Base-by-base conservation (phyloP, 345 rosid genomes). In the Citrus australasica region DNA sequence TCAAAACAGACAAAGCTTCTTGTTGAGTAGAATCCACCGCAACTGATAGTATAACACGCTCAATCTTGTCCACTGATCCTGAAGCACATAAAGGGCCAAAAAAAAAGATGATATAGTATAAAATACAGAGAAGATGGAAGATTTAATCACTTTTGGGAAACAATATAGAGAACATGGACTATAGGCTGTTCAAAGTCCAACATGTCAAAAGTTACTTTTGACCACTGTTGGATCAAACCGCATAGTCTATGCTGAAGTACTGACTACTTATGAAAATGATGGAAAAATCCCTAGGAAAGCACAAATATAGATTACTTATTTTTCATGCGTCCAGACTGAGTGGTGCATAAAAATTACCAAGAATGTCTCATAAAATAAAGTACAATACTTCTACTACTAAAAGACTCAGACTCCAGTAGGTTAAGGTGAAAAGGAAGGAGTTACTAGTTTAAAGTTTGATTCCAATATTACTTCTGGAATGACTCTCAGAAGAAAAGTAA, bases 21-120 rank as follows among this genome's bases (percentile, higher is more conserved):
- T 86, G 86, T 86, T 95, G 98, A 67, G 91, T 80, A 61, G 92
- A 83, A 87, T 95, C 97, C 82, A 86, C 82, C 10, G 81, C 73
- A 79, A 87, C 83, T 46, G 85, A 78, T 56, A 83, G 63, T 17
- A 80, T 67, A 80, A 89, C 82, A 71, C 74, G 77, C 66, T 85
- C 83, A 64, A 71, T 27, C 66, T 87, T 89, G 64, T 67, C 59
- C 2, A 51, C 51, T 62, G 83, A 71, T 67, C 80, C 89, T 83
- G 82, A 75, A 82, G 13, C 3, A 4, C 38, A 33, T 16, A 2
- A 6, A 67, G 28, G 37, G 10, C 22, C 0, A 0, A 28, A 24
- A 35, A 67, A 67, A 35, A 67, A 55, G 9, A 24, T 16, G 19
- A 70, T 42, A 53, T 48, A 51, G 64, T 27, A 51, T 16, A 63